Conservation (phyloP, 208 protist genomes). For the Trypanosoma caninum region DNA sequence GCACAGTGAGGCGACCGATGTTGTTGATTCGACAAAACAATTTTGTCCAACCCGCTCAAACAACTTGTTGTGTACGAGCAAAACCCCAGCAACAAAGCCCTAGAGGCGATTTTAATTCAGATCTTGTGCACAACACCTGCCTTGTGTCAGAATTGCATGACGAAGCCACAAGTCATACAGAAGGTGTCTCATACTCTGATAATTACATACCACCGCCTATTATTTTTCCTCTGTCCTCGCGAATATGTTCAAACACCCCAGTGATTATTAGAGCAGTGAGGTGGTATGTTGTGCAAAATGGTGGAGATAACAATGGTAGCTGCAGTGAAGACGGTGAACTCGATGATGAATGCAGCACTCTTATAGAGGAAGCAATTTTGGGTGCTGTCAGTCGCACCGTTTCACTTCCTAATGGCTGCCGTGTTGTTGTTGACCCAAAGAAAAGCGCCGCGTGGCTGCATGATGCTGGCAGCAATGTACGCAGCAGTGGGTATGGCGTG, state of each 20-base stretch:
- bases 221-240: slow-evolving; percentile 42
- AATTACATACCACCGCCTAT: slow-evolving; percentile 33
- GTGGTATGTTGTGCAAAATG: slow-evolving; percentile 27
- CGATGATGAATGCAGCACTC: slow-evolving; percentile 15
- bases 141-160: not conserved
- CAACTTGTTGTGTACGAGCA: not conserved
- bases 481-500: not conserved
- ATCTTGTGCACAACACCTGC: not conserved
- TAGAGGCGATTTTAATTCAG: not conserved
- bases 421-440: slow-evolving; percentile 26
- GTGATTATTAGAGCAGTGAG: slow-evolving; percentile 43
- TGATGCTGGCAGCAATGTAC: not conserved
- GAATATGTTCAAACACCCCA: slow-evolving; percentile 50
- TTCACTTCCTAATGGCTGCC: slow-evolving; percentile 7
- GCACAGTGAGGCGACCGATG: slow-evolving; percentile 52
- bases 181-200: not conserved
- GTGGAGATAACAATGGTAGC: too few species aligned
- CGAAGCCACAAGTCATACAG: too few species aligned
- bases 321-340: too few species aligned
- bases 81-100: not conserved
- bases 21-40: slow-evolving; percentile 31
- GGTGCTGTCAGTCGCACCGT: not conserved
- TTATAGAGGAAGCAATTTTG: slow-evolving; percentile 33
- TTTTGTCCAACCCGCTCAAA: not conserved
- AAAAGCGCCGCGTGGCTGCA: slow-evolving; percentile 19